Evolutionary conservation across 768 basidiomycete species (phyloP), one percentile per base, ranked within the genome.

Genomic region (Boletus sp.): DNA sequence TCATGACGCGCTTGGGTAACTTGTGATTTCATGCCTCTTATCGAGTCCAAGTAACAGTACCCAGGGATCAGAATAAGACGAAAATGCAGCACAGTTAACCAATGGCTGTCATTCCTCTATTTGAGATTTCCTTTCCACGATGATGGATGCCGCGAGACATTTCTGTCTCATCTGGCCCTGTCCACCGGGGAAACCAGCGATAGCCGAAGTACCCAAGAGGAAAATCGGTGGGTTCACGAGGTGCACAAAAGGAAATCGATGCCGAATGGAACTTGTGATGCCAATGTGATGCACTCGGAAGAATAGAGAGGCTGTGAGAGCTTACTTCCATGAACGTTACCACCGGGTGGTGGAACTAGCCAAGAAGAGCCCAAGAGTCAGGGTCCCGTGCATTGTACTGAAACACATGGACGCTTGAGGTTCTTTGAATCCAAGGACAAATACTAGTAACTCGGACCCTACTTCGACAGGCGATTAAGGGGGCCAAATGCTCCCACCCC

Each of bases 401-500:
- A n/a, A n/a, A n/a, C n/a, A n/a, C n/a, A n/a, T n/a, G n/a, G n/a
- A n/a, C 25, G 25, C 25, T 25, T 25, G 25, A 25, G n/a, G n/a
- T n/a, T n/a, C n/a, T n/a, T n/a, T n/a, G n/a, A n/a, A n/a, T n/a
- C n/a, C n/a, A n/a, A n/a, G n/a, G n/a, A n/a, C n/a, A 25, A 25
- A 25, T 25, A 25, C 25, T 25, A 25, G 25, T 25, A 5, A 25
- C 25, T 25, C 23, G 23, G 3, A 25, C 25, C 5, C 25, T 25
- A 25, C 25, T 5, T 5, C 25, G 25, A 25, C 25, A 25, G 25
- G 25, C 25, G 5, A 25, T 25, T 25, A 25, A 25, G n/a, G n/a
- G n/a, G 5, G 25, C 5, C 25, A 25, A 25, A 25, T 25, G 25
- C 25, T 27, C 84, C 69, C 0, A 95, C 95, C n/a, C n/a, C n/a